Evolutionary conservation across 495 filamentous ascomycete species (phyloP), one percentile per base, ranked within the genome.

Genomic region (Hypoxylon intermedium): DNA sequence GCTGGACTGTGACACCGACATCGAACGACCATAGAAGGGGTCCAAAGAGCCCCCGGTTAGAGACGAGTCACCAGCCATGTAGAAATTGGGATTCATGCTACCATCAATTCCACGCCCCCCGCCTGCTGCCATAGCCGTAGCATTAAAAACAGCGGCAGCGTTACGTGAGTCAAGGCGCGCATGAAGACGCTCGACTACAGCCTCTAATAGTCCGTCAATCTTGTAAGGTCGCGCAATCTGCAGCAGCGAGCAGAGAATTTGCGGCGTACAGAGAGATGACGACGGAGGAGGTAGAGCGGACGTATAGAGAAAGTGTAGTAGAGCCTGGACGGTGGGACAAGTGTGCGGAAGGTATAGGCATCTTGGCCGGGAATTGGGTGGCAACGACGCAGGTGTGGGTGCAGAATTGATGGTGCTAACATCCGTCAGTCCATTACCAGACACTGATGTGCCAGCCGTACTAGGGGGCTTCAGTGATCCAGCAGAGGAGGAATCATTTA

Each of bases 111-210:
- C 89, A 1, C 90, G 80, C 1, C 95, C 94, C 20, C 93, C 92
- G 0, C 95, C 94, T 6, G 95, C 95, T 2, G 93, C 95, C 94
- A 98, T 98, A 42, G 94, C 94, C 0, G 93, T 92, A 0, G 95
- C 94, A 62, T 98, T 98, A 82, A 98, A 98, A 11, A 98, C 91
- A 12, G 95, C 94, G 0, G 94, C 95, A 0, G 94, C 93, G 68
- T 98, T 98, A 43, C 92, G 83, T 9, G 87, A 91, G 65, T 98
- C 95, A 2, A 98, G 86, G 6, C 93, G 84, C 50, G 89, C 85
- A 68, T 98, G 94, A 5, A 98, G 85, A 15, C 93, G 88, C 70
- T 96, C 91, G 9, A 98, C 90, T 5, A 90, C 87, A 1, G 91
- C 91, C 74, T 98, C 94, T 0, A 98, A 80, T 1, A 98, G 83